Evolutionary conservation across 2,329 filamentous ascomycete genomes (phyloP).

Genomic region (Epichloe baconii): DNA sequence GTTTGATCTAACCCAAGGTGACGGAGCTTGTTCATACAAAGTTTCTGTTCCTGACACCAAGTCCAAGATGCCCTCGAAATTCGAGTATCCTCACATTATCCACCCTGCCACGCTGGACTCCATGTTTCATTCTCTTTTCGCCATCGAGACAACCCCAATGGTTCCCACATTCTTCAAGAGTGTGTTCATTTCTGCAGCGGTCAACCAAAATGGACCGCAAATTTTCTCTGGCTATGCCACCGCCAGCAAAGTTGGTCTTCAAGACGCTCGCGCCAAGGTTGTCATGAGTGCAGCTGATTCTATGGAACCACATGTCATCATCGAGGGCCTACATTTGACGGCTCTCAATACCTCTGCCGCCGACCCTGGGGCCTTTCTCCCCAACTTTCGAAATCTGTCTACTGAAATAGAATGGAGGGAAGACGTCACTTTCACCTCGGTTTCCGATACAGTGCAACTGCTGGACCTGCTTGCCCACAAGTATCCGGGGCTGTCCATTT

Average conservation of each 20-base stretch:
- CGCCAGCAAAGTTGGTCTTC: slow-evolving; percentile 21
- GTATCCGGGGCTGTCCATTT: slow-evolving; percentile 22
- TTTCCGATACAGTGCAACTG: slow-evolving; percentile 13
- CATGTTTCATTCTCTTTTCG: slow-evolving; percentile 40
- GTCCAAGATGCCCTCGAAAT: slow-evolving; percentile 37
- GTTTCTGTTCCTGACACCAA: slow-evolving; percentile 35
- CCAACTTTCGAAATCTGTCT: slow-evolving; percentile 35
- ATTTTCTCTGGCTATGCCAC: slow-evolving; percentile 29
- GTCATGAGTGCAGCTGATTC: slow-evolving; percentile 26
- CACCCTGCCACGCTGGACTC: slow-evolving; percentile 45
- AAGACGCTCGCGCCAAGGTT: slow-evolving; percentile 29
- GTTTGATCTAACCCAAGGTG: slow-evolving; percentile 18
- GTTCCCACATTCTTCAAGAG: slow-evolving; percentile 33
- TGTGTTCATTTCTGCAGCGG: slow-evolving; percentile 30
- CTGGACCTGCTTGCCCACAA: slow-evolving; percentile 26
- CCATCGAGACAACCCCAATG: slow-evolving; percentile 32
- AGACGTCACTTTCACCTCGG: slow-evolving; percentile 17
- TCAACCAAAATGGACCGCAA: slow-evolving; percentile 18
- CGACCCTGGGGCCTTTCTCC: slow-evolving; percentile 25
- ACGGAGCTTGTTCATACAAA: slow-evolving; percentile 22
- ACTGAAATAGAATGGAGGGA: slow-evolving; percentile 35
- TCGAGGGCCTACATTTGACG: slow-evolving; percentile 33
- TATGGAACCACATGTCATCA: slow-evolving; percentile 23
- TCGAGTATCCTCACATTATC: slow-evolving; percentile 41
- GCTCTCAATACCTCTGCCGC: slow-evolving; percentile 17